Evolutionary conservation across 257 asterid genomes (phyloP).

Genomic region (Capsicum chinense): DNA sequence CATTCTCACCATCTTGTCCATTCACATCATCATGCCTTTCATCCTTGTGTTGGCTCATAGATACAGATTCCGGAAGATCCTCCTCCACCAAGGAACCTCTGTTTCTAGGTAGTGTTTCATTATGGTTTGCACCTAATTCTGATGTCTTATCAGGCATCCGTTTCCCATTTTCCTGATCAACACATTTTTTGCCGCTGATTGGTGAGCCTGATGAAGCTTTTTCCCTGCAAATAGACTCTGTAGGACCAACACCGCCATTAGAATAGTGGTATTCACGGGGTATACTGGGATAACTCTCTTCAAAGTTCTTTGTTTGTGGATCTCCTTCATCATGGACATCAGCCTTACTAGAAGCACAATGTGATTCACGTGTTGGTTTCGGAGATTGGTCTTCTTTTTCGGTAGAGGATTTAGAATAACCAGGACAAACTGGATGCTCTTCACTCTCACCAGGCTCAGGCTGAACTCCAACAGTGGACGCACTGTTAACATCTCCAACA

Average conservation of each 20-base stretch:
- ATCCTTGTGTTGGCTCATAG: slow-evolving; percentile 35
- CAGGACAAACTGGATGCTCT: slow-evolving; percentile 36
- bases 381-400: slow-evolving; percentile 39
- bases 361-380: slow-evolving; percentile 32
- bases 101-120: slow-evolving; percentile 29
- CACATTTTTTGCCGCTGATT: slow-evolving; percentile 26
- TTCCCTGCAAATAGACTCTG: slow-evolving; percentile 27
- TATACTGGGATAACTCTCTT: slow-evolving; percentile 18
- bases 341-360: slow-evolving; percentile 24
- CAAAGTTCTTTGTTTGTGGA: slow-evolving; percentile 32
- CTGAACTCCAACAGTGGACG: slow-evolving; percentile 39
- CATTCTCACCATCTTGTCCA: slow-evolving; percentile 29
- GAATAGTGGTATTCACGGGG: slow-evolving; percentile 15
- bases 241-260: slow-evolving; percentile 30
- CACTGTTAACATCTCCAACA: slow-evolving; percentile 36
- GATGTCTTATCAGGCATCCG: slow-evolving; percentile 31
- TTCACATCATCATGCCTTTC: slow-evolving; percentile 35
- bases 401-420: slow-evolving; percentile 32
- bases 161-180: slow-evolving; percentile 29
- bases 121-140: background rate
- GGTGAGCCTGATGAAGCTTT: slow-evolving; percentile 23
- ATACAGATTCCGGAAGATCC: slow-evolving; percentile 26
- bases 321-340: slow-evolving; percentile 29
- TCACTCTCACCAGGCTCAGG: slow-evolving; percentile 32
- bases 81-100: slow-evolving; percentile 27